Evolutionary conservation across 257 asterid species (phyloP), one percentile per base, ranked within the genome.

Genomic region (Apocynum venetum): DNA sequence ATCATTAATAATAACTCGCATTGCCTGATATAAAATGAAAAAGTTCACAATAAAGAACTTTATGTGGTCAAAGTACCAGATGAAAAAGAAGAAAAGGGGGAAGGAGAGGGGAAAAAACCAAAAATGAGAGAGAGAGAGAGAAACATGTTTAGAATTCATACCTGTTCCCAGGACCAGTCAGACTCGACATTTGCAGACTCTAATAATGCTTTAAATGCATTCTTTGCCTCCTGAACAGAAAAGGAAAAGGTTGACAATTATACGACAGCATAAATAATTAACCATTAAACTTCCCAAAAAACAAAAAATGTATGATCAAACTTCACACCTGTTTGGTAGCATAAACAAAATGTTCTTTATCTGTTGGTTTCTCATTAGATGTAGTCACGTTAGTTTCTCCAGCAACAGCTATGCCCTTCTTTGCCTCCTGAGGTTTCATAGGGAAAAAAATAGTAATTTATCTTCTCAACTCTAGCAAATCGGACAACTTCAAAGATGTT

Each of bases 151-250:
- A 8, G n/a, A 57, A 57, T 57, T 57, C 25, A 48, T 82, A 93
- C 99, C 98, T 95, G 99, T 89, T 95, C 99, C 99, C 99, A 95
- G 73, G 79, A 83, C 97, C 96, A 95, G 87, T 95, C 98, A 68
- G 92, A 93, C 86, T 84, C 92, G 57, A 95, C 99, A 85, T 91
- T 93, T 71, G 94, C 93, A 78, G 91, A 91, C 85, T 93, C 99
- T 63, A 95, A 78, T 73, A 95, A 81, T 72, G 93, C 86, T 90
- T 95, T 95, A 79, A 95, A 95, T 10, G 96, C 98, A 91, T 81
- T 88, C 85, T 95, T 95, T 3, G 99, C 99, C 85, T 95, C 99
- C 99, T 95, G 83, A 73, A 74, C 78, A 81, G 46, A 80, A 56
- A 44, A 36, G 40, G 71, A 41, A 57, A 67, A 74, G 64, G 20